Evolutionary conservation across 2,329 filamentous ascomycete species (phyloP), one percentile per base, ranked within the genome.

Genomic region (Xylaria sp.): DNA sequence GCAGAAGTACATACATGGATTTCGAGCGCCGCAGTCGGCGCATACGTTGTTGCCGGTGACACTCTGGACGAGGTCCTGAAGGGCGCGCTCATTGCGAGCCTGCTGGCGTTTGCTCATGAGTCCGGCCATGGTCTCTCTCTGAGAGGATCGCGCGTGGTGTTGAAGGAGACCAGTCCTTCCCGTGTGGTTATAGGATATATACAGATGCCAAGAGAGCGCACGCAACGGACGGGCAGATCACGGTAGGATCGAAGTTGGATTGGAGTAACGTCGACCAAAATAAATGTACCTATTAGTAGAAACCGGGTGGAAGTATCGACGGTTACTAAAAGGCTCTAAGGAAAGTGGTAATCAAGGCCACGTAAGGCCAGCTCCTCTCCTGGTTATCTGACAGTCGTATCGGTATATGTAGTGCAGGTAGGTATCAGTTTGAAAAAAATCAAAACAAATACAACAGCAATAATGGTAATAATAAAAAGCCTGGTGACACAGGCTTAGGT

Each of bases 101-200:
- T 98, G 95, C 84, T 98, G 94, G 83, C 96, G 94, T 88, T 98
- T 99, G 86, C 91, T 97, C 80, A 97, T 86, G 54, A 89, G 86
- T 64, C 88, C 86, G 66, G 92, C 88, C 92, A 94, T 96, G 57
- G 61, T 72, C 43, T 54, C 41, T 43, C 51, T 48, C 66, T 55
- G 28, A 33, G 51, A 52, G 36, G 56, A 66, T 39, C 33, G 52
- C 52, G 66, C 43, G 59, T 61, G 56, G 56, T 66, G 62, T 58
- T 52, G 59, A 28, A 18, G 66, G 58, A 28, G 57, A 60, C 36
- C 41, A 48, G 58, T 55, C 56, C 56, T 58, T 18, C 23, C 31
- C 25, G 51, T 61, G 62, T 39, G 41, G 33, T 55, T 59, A 57
- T 49, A 58, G 33, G 48, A 62, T 64, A 67, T 57, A 71, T 57